phyloP scores from a whole-genome alignment of 768 basidiomycete species.

The Collybia nuda region DNA sequence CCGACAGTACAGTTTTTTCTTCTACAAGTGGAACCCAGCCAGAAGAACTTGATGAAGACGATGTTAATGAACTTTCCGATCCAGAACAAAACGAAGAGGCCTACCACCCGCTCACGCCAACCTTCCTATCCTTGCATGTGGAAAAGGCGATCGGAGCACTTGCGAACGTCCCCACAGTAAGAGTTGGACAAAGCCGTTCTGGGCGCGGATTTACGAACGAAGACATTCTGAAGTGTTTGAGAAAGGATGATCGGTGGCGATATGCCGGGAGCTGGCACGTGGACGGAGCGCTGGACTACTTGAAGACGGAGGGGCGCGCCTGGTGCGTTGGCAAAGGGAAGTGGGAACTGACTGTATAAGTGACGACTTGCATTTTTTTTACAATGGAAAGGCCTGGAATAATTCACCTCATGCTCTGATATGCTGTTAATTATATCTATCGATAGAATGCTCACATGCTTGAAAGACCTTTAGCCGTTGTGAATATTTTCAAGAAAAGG shows the following conservation, averaged over 20 bases:
- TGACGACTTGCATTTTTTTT: not conserved
- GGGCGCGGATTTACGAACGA: conserved; percentile 26
- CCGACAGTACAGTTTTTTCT: conserved; percentile 30
- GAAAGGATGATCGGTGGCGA: conserved; percentile 64
- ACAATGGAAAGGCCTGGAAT: not conserved
- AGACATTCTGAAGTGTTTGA: conserved; percentile 47
- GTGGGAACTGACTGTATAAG: conserved; percentile 37
- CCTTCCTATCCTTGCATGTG: conserved; percentile 47
- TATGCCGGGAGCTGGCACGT: conserved; percentile 64
- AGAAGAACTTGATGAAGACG: conserved; percentile 28
- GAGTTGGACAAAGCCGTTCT: conserved; percentile 16
- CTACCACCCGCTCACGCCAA: conserved; percentile 60
- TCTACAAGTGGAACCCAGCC: conserved; percentile 10
- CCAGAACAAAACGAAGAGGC: conserved; percentile 60
- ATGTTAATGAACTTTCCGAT: conserved; percentile 56
- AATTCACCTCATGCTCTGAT: no score
- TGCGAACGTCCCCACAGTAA: conserved; percentile 8
- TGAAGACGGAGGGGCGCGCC: conserved; percentile 36
- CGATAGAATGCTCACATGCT: no score
- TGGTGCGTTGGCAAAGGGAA: conserved; percentile 35
- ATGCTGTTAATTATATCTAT: no score
- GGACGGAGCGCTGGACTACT: conserved; percentile 54
- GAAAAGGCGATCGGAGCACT: conserved; percentile 42
- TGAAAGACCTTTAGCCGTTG: no score
- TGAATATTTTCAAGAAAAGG: no score